A percentile compares a stretch with the other conserved stretches of the same genome.
Evolutionary conservation across 2,329 filamentous ascomycete genomes (phyloP).

Genomic region (Epicoccum sorghinum): DNA sequence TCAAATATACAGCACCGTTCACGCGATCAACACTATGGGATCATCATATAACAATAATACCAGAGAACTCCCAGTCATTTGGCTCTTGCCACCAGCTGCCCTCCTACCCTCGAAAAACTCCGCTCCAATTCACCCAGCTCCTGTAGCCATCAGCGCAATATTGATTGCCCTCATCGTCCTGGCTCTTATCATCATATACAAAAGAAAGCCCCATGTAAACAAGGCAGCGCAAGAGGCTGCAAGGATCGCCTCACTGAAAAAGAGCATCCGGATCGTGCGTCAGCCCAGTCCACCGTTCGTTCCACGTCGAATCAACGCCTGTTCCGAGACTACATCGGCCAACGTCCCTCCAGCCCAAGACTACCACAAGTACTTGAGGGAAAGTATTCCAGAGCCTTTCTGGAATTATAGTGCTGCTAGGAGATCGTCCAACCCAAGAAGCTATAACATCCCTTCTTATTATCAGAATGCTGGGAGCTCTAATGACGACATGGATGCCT

Average conservation of each 20-base stretch:
- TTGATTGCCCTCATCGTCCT: constrained; percentile 6
- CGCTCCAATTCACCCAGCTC: neutral
- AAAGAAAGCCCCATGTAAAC: neutral
- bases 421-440: too few relatives aligned
- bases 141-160: constrained; percentile 12
- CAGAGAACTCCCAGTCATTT: constrained; percentile 1
- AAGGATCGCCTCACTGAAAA: neutral
- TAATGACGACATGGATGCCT: too few relatives aligned
- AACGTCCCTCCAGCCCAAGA: too few relatives aligned
- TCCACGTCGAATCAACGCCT: neutral
- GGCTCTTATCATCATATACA: neutral
- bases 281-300: neutral
- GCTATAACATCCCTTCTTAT: too few relatives aligned
- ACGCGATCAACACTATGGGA: neutral
- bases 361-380: too few relatives aligned
- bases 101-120: constrained; percentile 1
- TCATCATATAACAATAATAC: neutral
- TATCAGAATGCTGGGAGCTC: too few relatives aligned
- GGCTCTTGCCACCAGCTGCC: constrained; percentile 6
- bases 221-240: neutral
- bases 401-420: too few relatives aligned
- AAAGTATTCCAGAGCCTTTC: too few relatives aligned
- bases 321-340: too few relatives aligned
- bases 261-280: neutral
- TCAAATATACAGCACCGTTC: neutral